Conservation (phyloP, 768 basidiomycete genomes). For the Boletus bicolor region DNA sequence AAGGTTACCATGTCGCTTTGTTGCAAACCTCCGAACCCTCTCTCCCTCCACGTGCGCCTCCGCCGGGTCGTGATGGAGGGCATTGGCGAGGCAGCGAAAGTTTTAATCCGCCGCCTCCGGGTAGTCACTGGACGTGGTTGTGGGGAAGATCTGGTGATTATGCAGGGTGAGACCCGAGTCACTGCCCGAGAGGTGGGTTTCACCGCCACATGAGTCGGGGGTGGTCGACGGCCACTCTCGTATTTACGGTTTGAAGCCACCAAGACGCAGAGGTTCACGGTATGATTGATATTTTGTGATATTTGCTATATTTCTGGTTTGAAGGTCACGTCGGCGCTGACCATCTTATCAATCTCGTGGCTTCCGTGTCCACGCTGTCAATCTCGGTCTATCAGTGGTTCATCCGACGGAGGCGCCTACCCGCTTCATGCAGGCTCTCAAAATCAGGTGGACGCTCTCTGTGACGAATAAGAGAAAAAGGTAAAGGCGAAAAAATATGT, state of each 20-base stretch:
- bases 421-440: slow-evolving; percentile 5
- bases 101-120: slow-evolving; percentile 47
- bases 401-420: too few relatives aligned
- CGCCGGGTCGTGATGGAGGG: slow-evolving; percentile 52
- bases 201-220: too few relatives aligned
- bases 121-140: slow-evolving; percentile 40
- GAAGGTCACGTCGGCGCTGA: too few relatives aligned
- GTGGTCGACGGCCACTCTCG: too few relatives aligned
- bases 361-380: too few relatives aligned
- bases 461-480: slow-evolving; percentile 19
- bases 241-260: too few relatives aligned
- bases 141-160: slow-evolving; percentile 36
- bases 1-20: too few relatives aligned
- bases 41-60: slow-evolving; percentile 26
- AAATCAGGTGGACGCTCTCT: slow-evolving; percentile 23
- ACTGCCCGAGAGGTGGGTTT: slow-evolving; percentile 47
- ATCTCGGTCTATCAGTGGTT: too few relatives aligned
- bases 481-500: slow-evolving; percentile 18
- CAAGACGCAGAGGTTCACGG: slow-evolving; percentile 33
- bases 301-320: background rate
- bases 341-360: too few relatives aligned
- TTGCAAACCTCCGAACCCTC: too few relatives aligned
- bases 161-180: slow-evolving; percentile 35
- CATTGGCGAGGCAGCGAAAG: slow-evolving; percentile 55
- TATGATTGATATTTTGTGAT: slow-evolving; percentile 26